phyloP scores from a whole-genome alignment of 352 stramenopile genomes.

The Globisporangium viniferum region DNA sequence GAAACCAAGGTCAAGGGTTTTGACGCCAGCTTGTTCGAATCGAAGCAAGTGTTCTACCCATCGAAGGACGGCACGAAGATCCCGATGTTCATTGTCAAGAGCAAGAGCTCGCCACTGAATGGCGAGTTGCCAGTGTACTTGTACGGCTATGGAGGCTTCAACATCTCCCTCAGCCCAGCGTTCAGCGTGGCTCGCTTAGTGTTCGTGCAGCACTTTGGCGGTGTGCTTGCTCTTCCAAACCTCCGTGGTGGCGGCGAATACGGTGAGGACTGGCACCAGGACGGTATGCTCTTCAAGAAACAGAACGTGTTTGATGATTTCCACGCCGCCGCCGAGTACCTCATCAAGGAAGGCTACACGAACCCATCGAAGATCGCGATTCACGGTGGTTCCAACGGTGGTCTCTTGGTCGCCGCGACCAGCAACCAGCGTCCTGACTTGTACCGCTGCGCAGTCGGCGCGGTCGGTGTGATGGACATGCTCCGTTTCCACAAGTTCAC shows the following conservation, averaged over 20 bases:
- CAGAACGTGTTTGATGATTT: slow-evolving; percentile 96
- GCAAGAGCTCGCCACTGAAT: slow-evolving; percentile 72
- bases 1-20: slow-evolving; percentile 85
- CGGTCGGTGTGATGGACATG: slow-evolving; percentile 96
- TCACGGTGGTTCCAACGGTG: slow-evolving; percentile 92
- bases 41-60: slow-evolving; percentile 85
- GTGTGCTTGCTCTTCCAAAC: slow-evolving; percentile 91
- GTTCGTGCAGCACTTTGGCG: slow-evolving; percentile 90
- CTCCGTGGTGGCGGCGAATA: slow-evolving; percentile 94
- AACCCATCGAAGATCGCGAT: slow-evolving; percentile 89
- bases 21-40: slow-evolving; percentile 73
- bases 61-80: slow-evolving; percentile 94
- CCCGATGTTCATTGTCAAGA: slow-evolving; percentile 94
- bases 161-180: slow-evolving; percentile 90
- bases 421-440: slow-evolving; percentile 90
- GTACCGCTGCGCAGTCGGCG: slow-evolving; percentile 90
- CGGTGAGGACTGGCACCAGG: slow-evolving; percentile 89
- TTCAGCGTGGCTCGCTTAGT: slow-evolving; percentile 88
- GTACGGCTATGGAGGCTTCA: slow-evolving; percentile 96
- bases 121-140: slow-evolving; percentile 89
- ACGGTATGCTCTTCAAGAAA: slow-evolving; percentile 91
- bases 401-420: slow-evolving; percentile 89
- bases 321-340: slow-evolving; percentile 90
- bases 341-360: slow-evolving; percentile 89
- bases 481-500: slow-evolving; percentile 94